Evolutionary conservation across 108 stramenopile genomes (phyloP).

Genomic region (Schizochytrium sp.): DNA sequence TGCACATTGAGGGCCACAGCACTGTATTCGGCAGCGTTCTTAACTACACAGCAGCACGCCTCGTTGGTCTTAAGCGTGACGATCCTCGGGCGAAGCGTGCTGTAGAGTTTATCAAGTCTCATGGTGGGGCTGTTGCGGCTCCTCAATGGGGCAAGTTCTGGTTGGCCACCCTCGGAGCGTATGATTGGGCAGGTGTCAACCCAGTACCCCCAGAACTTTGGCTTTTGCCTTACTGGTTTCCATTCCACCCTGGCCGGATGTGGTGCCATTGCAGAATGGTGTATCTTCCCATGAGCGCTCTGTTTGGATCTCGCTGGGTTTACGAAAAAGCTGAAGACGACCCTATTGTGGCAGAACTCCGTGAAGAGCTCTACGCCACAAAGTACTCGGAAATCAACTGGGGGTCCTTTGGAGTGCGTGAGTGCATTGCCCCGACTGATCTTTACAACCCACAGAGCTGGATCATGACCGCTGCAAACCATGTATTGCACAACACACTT

Average conservation of each 20-base stretch:
- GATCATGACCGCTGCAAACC: conserved; percentile 82
- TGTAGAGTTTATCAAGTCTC: conserved; percentile 79
- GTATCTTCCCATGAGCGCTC: conserved; percentile 94
- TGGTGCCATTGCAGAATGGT: conserved; percentile 99
- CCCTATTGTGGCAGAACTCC: conserved; percentile 80
- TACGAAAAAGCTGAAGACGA: conserved; percentile 83
- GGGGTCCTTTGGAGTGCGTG: conserved; percentile 84
- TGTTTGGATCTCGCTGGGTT: conserved; percentile 86
- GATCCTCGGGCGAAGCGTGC: conserved; percentile 63
- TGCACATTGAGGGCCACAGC: conserved; percentile 94
- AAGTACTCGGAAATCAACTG: conserved; percentile 85
- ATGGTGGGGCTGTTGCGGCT: conserved; percentile 92
- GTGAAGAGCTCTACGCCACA: conserved; percentile 79
- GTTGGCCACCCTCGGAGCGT: conserved; percentile 88
- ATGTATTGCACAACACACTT: conserved; percentile 36
- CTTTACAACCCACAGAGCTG: conserved; percentile 90
- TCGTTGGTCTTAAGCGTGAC: conserved; percentile 81
- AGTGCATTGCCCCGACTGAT: conserved; percentile 85
- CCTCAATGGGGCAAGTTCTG: conserved; percentile 98
- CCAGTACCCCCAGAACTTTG: conserved; percentile 96
- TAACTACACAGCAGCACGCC: conserved; percentile 88
- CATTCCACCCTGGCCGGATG: conserved; percentile 96
- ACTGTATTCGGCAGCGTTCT: conserved; percentile 97
- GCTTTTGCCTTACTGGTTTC: conserved; percentile 96
- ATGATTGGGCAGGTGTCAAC: conserved; percentile 81